Evolutionary conservation across 306 rosid species (phyloP).

Genomic region (cucumber (Cucumis sativus)): Cucumber_9930_V3 NC_026657.2:36887501-36888000

Average conservation of each 20-base stretch:
- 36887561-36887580: constrained; percentile 36
- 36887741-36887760: constrained; percentile 38
- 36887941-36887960: constrained; percentile 34
- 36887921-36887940: constrained; percentile 55
- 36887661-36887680: constrained; percentile 24
- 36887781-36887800: constrained; percentile 50
- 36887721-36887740: constrained; percentile 40
- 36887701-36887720: constrained; percentile 57
- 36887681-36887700: constrained; percentile 31
- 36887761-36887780: constrained; percentile 37
- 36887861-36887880: constrained; percentile 49
- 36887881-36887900: constrained; percentile 37
- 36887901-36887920: constrained; percentile 50
- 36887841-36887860: constrained; percentile 62
- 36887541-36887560: constrained; percentile 40
- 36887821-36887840: constrained; percentile 42
- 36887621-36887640: constrained; percentile 29
- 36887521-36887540: constrained; percentile 31
- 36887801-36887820: constrained; percentile 25
- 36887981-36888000: constrained; percentile 52
- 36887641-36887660: constrained; percentile 19
- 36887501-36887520: constrained; percentile 40
- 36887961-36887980: constrained; percentile 44
- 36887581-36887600: constrained; percentile 21
- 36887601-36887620: constrained; percentile 29